phyloP scores from a whole-genome alignment of 306 rosid species.

The Delonix regia region DNA sequence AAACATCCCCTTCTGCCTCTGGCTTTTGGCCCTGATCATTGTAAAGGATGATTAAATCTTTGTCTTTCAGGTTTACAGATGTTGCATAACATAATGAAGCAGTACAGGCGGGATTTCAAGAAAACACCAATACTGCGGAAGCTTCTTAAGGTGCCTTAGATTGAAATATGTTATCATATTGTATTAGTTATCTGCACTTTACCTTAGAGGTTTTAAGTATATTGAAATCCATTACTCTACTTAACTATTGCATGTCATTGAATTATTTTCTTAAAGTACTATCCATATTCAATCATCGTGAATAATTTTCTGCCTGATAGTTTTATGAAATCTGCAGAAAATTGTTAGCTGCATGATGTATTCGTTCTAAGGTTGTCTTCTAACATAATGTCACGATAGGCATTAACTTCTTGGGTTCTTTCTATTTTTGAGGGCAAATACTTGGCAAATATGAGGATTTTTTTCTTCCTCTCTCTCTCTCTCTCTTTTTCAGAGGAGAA shows the following conservation, averaged over 20 bases:
- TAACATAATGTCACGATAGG: neutral
- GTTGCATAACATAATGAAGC: constrained; percentile 94
- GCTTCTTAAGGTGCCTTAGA: constrained; percentile 83
- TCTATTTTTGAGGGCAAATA: constrained; percentile 12
- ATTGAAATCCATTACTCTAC: constrained; percentile 11
- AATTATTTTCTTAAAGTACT: neutral
- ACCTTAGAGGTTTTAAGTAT: constrained; percentile 12
- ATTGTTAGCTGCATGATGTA: neutral
- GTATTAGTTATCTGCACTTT: constrained; percentile 29
- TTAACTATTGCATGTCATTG: constrained; percentile 29
- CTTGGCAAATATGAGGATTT: neutral
- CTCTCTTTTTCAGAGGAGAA: neutral
- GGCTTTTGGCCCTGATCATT: constrained; percentile 20
- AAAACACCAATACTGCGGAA: constrained; percentile 97
- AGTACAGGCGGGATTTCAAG: constrained; percentile 86
- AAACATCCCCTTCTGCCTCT: neutral
- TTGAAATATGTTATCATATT: constrained; percentile 23
- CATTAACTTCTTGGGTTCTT: neutral
- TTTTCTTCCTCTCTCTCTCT: neutral
- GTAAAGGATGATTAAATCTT: constrained; percentile 30
- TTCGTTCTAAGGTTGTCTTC: constrained; percentile 24
- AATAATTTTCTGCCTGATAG: neutral
- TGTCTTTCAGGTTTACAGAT: constrained; percentile 83
- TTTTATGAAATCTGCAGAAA: neutral
- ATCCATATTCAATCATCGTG: neutral